phyloP scores from a whole-genome alignment of 345 rosid genomes.

The Hevea brasiliensis region DNA sequence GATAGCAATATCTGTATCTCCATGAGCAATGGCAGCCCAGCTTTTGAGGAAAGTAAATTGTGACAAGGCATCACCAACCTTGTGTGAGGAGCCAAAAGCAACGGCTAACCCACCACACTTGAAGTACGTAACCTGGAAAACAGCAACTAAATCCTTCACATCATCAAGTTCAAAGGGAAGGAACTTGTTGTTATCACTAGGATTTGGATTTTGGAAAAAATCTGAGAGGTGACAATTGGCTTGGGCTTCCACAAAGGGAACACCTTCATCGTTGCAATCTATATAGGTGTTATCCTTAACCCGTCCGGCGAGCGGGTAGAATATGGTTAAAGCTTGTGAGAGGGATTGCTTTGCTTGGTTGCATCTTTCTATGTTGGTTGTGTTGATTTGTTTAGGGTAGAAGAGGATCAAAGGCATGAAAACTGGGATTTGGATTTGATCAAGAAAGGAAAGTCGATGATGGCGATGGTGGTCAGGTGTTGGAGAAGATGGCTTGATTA shows the following conservation, averaged over 20 bases:
- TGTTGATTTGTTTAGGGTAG: slow-evolving; percentile 13
- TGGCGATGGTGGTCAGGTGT: slow-evolving; percentile 31
- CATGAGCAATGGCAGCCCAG: slow-evolving; percentile 4
- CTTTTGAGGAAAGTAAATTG: not conserved
- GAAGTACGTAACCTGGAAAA: not conserved
- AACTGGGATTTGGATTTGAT: slow-evolving; percentile 26
- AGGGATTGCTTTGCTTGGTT: not conserved
- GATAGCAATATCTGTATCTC: not conserved
- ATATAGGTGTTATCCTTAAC: not conserved
- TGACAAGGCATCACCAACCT: slow-evolving; percentile 3
- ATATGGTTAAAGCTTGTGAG: not conserved
- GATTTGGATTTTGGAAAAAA: not conserved
- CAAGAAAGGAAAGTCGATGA: slow-evolving; percentile 29
- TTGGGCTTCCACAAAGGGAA: not conserved
- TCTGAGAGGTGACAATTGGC: not conserved
- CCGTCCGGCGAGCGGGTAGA: slow-evolving; percentile 7
- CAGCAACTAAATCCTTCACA: not conserved
- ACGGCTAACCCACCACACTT: not conserved
- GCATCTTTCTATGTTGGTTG: not conserved
- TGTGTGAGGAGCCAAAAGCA: not conserved
- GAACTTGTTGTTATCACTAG: not conserved
- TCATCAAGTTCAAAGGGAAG: slow-evolving; percentile 2
- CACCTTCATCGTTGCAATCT: slow-evolving; percentile 8
- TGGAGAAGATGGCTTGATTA: slow-evolving; percentile 23
- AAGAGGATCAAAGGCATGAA: slow-evolving; percentile 26